Percentiles rank a stretch among this genome's conserved stretches.
Evolutionary conservation across 2,329 filamentous ascomycete genomes (phyloP).

Genomic region (Chaetomium olivaceum): DNA sequence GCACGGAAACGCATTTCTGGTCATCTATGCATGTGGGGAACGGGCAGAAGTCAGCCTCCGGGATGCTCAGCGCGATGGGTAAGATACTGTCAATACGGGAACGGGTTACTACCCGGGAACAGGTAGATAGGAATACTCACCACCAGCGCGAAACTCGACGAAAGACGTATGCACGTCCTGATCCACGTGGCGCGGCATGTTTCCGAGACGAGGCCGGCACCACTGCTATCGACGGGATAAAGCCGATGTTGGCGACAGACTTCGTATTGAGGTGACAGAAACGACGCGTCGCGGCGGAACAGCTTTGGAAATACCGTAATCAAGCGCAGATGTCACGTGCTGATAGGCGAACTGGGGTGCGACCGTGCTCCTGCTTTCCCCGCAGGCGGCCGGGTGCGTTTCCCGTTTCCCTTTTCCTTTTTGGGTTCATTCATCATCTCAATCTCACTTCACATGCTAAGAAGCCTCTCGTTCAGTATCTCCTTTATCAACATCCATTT

Average conservation of each 20-base stretch:
- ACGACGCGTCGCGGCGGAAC: conserved; percentile 13
- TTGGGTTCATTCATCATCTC: too few relatives aligned
- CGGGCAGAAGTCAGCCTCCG: conserved; percentile 12
- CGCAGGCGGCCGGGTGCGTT: neutral
- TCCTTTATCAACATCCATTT: neutral
- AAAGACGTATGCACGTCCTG: conserved; percentile 31
- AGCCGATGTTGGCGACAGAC: neutral
- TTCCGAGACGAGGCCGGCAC: neutral
- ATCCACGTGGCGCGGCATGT: conserved; percentile 31
- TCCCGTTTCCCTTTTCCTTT: neutral
- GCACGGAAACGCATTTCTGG: conserved; percentile 30
- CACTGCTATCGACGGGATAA: neutral
- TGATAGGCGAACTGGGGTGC: neutral
- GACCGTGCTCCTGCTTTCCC: too few relatives aligned
- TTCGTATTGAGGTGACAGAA: neutral
- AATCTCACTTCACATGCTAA: too few relatives aligned
- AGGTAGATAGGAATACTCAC: conserved; percentile 20
- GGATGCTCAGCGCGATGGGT: conserved; percentile 9
- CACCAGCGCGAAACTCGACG: conserved; percentile 28
- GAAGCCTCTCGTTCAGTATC: neutral
- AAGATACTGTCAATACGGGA: conserved; percentile 18
- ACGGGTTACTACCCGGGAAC: neutral
- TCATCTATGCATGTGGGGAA: conserved; percentile 18
- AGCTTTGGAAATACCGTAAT: conserved; percentile 14
- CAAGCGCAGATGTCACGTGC: neutral